Evolutionary conservation across 768 basidiomycete genomes (phyloP), one percentile per base, ranked within the genome.

Genomic region (Mycena rosella): DNA sequence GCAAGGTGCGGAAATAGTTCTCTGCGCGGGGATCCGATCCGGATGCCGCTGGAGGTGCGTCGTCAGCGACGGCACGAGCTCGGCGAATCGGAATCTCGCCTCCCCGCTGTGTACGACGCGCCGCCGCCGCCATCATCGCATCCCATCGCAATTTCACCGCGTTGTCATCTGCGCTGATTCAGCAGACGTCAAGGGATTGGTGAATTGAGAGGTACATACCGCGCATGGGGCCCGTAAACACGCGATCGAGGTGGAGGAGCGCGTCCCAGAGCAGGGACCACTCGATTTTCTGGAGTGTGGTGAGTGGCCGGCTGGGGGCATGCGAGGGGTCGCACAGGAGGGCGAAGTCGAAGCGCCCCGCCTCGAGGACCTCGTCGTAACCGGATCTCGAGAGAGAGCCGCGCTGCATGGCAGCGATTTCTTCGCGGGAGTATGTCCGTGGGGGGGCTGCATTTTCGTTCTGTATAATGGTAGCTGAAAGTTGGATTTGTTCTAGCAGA

Each of bases 141-240:
- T 49, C 63, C 38, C 47, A 30, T 2, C 49, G 55, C 10, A 6
- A 17, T 15, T 20, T 49, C 10, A 64, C 36, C 13, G 47, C 55
- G 1, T 29, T 24, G 27, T 9, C 17, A 26, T 64, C 63, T 64
- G 26, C 11, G 13, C 9, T 14, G 10, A 38, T 6, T n/a, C 51
- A 29, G 22, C 34, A 15, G 34, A 40, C 38, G 38, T 15, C 38
- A n/a, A n/a, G n/a, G n/a, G n/a, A n/a, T n/a, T n/a, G n/a, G n/a
- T n/a, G n/a, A n/a, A n/a, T n/a, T n/a, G n/a, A n/a, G n/a, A n/a
- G n/a, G n/a, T n/a, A 49, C 32, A 20, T 18, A 70, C 69, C 65
- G 42, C 64, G 55, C 11, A 59, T 15, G n/a, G 69, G 69, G 7
- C 69, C 69, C 0, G 11, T 38, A n/a, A 49, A 63, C 9, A 54